These are phyloP conservation scores for Fusarium verticillioides DNA, from an alignment of 2,329 filamentous ascomycete species.

Conservation along the genomic window DNA sequence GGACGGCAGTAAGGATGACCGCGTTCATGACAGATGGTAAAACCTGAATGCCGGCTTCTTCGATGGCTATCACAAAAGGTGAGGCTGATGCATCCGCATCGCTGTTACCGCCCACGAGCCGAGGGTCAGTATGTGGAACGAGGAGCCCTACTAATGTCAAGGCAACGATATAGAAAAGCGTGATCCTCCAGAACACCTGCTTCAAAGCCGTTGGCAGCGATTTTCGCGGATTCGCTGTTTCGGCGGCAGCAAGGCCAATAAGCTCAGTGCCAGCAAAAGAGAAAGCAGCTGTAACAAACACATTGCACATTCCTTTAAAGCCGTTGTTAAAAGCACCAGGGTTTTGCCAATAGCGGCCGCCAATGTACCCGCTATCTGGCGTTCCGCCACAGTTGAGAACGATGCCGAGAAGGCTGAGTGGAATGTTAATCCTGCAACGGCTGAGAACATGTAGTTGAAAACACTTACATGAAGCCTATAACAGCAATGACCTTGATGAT, in stretches of 20 bases:
- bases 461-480: constrained; percentile 82
- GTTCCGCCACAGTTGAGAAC: constrained; percentile 87
- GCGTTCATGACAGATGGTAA: constrained; percentile 92
- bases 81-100: constrained; percentile 79
- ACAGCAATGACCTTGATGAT: constrained; percentile 88
- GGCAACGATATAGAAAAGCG: constrained; percentile 88
- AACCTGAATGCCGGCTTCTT: constrained; percentile 82
- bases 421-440: constrained; percentile 6
- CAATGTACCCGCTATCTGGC: constrained; percentile 79
- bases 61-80: constrained; percentile 93
- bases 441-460: constrained; percentile 45
- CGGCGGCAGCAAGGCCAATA: constrained; percentile 80
- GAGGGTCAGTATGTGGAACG: constrained; percentile 76
- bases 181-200: constrained; percentile 95
- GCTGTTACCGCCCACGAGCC: constrained; percentile 67
- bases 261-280: constrained; percentile 81
- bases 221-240: constrained; percentile 82
- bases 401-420: constrained; percentile 78
- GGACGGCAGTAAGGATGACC: constrained; percentile 90
- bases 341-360: constrained; percentile 77
- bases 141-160: constrained; percentile 84
- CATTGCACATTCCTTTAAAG: constrained; percentile 83
- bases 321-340: constrained; percentile 89
- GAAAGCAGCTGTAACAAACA: constrained; percentile 82
- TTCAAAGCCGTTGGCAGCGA: constrained; percentile 88